These are phyloP conservation scores for Spathaspora arborariae DNA, from an alignment of 805 yeast genomes.

Conservation along the genomic window DNA sequence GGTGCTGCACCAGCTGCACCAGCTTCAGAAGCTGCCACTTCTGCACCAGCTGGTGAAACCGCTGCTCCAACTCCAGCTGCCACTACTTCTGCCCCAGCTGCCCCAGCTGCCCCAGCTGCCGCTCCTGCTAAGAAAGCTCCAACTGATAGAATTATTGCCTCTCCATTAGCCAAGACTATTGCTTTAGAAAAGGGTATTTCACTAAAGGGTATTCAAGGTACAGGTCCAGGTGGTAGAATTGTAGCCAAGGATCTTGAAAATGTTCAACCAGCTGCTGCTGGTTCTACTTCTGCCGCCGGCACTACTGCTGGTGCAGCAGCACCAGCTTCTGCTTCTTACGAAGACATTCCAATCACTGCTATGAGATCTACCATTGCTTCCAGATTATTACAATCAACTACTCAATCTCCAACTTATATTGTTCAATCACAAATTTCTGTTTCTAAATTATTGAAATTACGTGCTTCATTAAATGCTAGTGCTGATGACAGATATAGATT, in stretches of 20 bases:
- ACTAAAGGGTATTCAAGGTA: slow-evolving; percentile 78
- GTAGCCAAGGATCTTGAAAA: slow-evolving; percentile 85
- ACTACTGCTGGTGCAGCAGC: slow-evolving; percentile 43
- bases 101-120: slow-evolving; percentile 31
- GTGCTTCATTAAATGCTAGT: slow-evolving; percentile 81
- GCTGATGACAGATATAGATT: slow-evolving; percentile 85
- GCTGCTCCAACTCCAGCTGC: slow-evolving; percentile 33
- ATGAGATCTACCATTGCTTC: slow-evolving; percentile 94
- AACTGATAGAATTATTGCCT: slow-evolving; percentile 78
- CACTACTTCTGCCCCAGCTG: slow-evolving; percentile 20
- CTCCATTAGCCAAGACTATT: slow-evolving; percentile 90
- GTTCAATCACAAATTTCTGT: slow-evolving; percentile 86
- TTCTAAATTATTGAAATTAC: slow-evolving; percentile 83
- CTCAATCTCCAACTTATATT: slow-evolving; percentile 85
- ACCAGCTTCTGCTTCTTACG: slow-evolving; percentile 56
- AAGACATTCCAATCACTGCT: slow-evolving; percentile 79
- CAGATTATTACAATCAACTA: slow-evolving; percentile 84
- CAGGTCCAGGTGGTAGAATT: slow-evolving; percentile 96
- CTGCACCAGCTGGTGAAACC: slow-evolving; percentile 31
- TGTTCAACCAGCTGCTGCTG: slow-evolving; percentile 46
- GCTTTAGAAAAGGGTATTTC: slow-evolving; percentile 92
- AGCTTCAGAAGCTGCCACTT: slow-evolving; percentile 34
- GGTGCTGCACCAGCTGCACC: slow-evolving; percentile 38
- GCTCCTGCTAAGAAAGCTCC: slow-evolving; percentile 36
- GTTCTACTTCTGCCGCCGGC: slow-evolving; percentile 41